Base-by-base conservation (phyloP, 208 protist genomes). In the Novymonas esmeraldas region DNA sequence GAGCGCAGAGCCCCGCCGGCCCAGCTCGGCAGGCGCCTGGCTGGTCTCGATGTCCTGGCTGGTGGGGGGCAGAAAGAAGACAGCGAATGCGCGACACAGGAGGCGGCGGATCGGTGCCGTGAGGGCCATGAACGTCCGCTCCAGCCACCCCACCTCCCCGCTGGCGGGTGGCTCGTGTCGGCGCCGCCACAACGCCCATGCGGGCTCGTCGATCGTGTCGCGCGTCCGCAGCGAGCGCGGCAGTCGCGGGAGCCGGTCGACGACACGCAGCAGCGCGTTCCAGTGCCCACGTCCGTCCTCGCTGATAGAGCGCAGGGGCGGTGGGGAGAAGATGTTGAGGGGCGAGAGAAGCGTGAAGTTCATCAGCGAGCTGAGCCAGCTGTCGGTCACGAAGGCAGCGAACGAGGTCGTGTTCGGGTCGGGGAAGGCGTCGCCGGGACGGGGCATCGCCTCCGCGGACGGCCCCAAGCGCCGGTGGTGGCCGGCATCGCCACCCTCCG, bases 281-380 rank as follows among this genome's bases (percentile, higher is more conserved):
- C 76, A 85, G 24, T 75, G 66, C 3, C 36, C 70, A 31, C 70
- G 63, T 16, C 76, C 79, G 67, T 79, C 79, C 20, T 78, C 68
- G 11, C 20, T 61, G 61, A 76, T 74, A 46, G 73, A 69, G 20
- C 70, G 44, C 44, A 70, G 71, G 28, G 73, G 31, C 10, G 79
- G 79, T 3, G 76, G 67, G 36, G 58, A 58, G 60, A 89, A 89
- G 44, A 52, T 73, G 29, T 70, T 73, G 57, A 81, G 80, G 7
- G 76, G 84, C 13, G 70, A 79, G 59, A 78, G 70, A 57, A 85
- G 52, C 11, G 75, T 67, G 41, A 88, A 79, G 55, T 78, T 90
- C 60, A 93, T 61, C 24, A 93, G 68, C 14, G 84, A 74, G 55
- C 75, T 87, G n/a, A 93, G 52, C 82, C 84, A 93, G 71, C 73